Conservation (phyloP, 2,329 filamentous ascomycete genomes). For the Cryphonectria naterciae region DNA sequence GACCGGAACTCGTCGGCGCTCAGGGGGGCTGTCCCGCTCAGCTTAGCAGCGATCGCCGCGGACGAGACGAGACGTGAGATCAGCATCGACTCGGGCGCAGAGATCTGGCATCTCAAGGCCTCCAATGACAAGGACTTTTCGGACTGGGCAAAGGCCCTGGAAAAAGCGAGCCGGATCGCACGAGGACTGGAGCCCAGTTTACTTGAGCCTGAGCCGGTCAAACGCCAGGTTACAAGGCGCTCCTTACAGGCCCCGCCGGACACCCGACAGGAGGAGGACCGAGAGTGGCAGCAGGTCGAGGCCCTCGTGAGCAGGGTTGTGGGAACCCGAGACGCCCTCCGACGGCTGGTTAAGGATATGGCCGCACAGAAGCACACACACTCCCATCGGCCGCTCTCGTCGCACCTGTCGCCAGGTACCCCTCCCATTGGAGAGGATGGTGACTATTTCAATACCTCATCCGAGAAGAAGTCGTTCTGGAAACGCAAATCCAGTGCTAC, state of each 20-base stretch:
- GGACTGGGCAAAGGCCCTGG: constrained; percentile 84
- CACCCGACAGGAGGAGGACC: constrained; percentile 63
- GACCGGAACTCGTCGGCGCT: constrained; percentile 91
- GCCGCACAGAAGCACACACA: constrained; percentile 62
- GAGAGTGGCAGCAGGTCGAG: constrained; percentile 88
- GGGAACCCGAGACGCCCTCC: constrained; percentile 85
- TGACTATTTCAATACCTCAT: constrained; percentile 55
- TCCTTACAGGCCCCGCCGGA: constrained; percentile 37
- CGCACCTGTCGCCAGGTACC: constrained; percentile 47
- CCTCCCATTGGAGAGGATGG: constrained; percentile 51
- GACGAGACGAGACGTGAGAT: constrained; percentile 90
- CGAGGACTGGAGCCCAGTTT: constrained; percentile 52
- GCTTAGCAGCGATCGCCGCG: constrained; percentile 86
- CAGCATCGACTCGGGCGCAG: constrained; percentile 93
- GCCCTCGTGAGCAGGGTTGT: constrained; percentile 82
- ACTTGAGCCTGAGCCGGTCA: constrained; percentile 34
- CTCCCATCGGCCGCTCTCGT: constrained; percentile 40
- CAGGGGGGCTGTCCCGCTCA: constrained; percentile 88
- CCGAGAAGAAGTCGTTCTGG: constrained; percentile 82
- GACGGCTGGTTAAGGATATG: constrained; percentile 83
- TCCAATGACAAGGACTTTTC: constrained; percentile 82
- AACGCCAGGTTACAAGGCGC: constrained; percentile 30
- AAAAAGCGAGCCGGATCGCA: constrained; percentile 74
- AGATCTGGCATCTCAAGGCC: constrained; percentile 93
- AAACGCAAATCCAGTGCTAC: constrained; percentile 77